Conservation (phyloP, 106 monocot genomes). For the Platanthera zijinensis region DNA sequence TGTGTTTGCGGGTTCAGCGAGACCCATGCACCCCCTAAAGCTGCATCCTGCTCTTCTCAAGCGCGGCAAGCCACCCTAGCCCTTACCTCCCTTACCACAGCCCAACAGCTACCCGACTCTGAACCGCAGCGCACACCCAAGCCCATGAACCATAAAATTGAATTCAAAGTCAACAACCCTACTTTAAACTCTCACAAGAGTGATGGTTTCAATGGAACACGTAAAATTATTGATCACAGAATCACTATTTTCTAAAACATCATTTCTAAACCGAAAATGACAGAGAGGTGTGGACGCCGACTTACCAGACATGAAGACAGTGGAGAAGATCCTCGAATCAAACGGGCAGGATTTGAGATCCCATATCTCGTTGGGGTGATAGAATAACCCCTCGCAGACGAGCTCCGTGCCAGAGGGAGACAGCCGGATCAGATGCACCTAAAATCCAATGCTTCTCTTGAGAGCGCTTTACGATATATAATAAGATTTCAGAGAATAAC, state of each 20-base stretch:
- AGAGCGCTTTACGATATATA: neutral
- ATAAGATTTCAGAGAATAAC: neutral
- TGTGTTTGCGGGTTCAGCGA: too few relatives aligned
- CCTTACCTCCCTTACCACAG: too few relatives aligned
- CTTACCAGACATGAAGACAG: slow-evolving; percentile 83
- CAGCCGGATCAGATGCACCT: slow-evolving; percentile 92
- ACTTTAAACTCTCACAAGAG: too few relatives aligned
- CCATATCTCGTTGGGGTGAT: slow-evolving; percentile 93
- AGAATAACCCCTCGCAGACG: slow-evolving; percentile 89
- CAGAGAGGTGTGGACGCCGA: neutral
- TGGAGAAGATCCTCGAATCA: slow-evolving; percentile 76
- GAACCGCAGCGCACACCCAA: too few relatives aligned
- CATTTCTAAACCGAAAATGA: neutral
- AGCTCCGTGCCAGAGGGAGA: slow-evolving; percentile 74
- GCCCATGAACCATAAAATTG: too few relatives aligned
- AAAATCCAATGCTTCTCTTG: neutral
- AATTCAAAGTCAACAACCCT: too few relatives aligned
- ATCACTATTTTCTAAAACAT: neutral
- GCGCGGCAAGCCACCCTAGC: too few relatives aligned
- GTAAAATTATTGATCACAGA: too few relatives aligned
- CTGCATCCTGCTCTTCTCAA: too few relatives aligned
- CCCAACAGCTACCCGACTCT: too few relatives aligned
- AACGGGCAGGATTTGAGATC: slow-evolving; percentile 91
- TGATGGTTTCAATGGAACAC: too few relatives aligned
- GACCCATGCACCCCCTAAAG: too few relatives aligned